Evolutionary conservation across 257 asterid genomes (phyloP), one percentile per base, ranked within the genome.

Genomic region (Verbascum thapsus): DNA sequence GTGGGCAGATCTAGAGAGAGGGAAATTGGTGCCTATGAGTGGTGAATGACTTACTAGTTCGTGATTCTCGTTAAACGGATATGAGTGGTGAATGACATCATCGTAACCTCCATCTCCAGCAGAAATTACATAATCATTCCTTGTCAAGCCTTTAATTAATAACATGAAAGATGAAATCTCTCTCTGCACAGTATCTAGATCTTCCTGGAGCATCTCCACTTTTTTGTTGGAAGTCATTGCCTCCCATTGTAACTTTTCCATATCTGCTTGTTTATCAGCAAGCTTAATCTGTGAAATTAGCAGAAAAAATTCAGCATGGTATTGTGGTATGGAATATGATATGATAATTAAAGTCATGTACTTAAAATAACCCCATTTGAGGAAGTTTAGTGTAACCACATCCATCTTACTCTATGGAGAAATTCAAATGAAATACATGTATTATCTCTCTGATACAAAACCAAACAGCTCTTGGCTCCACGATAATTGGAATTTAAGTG

Each of bases 211-310:
- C 80, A 66, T 81, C 75, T 78, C 90, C 67, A 72, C 97, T 47
- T 83, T 82, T 63, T 80, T 76, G 69, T 75, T 84, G 66, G 99
- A 84, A 49, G 89, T 84, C 74, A 53, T 84, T 38, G 87, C 81
- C 71, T 89, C 97, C 97, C 99, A 94, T 66, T 90, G 86, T 75
- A 94, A 74, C 66, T 84, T 94, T 67, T 94, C 99, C 63, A 87
- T 86, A 13, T 96, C 94, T 48, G 99, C 99, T 79, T 84, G 99
- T 78, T 87, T 90, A 83, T 94, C 97, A 6, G 99, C 97, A 74
- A 94, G 90, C 80, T 85, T 86, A 74, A 87, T 76, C 99, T 94
- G 72, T 53, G 23, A 58, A 42, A 55, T 48, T 10, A 51, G 55
- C 50, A 10, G 8, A 53, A 60, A 8, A n/a, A n/a, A n/a, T n/a